Evolutionary conservation across 805 yeast species (phyloP), one percentile per base, ranked within the genome.

Genomic region (Candida insectalens): DNA sequence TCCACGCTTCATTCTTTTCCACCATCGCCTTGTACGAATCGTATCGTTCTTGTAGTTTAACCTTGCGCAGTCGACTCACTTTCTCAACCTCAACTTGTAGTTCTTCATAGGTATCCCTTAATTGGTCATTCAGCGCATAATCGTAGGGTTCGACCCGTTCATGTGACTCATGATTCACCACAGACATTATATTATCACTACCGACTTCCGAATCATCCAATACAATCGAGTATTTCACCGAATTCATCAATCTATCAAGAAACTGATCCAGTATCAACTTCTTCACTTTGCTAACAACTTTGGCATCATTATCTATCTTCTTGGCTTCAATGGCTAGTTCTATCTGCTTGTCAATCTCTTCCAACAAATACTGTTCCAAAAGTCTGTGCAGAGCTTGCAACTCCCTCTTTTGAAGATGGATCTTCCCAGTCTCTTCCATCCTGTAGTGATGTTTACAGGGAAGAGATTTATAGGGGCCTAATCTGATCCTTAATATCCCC

Each of bases 91-190:
- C 71, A 31, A 65, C 67, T 42, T 83, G 94, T 37, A 82, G 77
- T 25, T 67, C 63, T 32, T 65, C 65, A 40, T 81, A 71, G 32
- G 71, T 44, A 32, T 65, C 61, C 30, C 89, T 60, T 19, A 83
- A 66, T 36, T 63, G 51, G 37, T 71, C 76, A 51, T 80, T 78
- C 38, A 81, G 53, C 14, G 67, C 75, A 26, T 68, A 55, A 47
- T 83, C 89, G 52, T 79, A 81, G 1, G 88, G 85, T 49, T 79
- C 92, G 6, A 74, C 65, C 37, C 67, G 67, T 36, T 44, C 47
- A 34, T 44, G 40, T 16, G 47, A 27, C 38, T 40, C 25, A 5
- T 48, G 45, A 2, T 45, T 41, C 33, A 36, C 40, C 5, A 49
- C 33, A 15, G 27, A n/a, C 16, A 35, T 26, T 12, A 25, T 23